These are phyloP conservation scores for Dichomitus squalens DNA, from an alignment of 1,284 basidiomycete species.

Conservation along the genomic window DNA sequence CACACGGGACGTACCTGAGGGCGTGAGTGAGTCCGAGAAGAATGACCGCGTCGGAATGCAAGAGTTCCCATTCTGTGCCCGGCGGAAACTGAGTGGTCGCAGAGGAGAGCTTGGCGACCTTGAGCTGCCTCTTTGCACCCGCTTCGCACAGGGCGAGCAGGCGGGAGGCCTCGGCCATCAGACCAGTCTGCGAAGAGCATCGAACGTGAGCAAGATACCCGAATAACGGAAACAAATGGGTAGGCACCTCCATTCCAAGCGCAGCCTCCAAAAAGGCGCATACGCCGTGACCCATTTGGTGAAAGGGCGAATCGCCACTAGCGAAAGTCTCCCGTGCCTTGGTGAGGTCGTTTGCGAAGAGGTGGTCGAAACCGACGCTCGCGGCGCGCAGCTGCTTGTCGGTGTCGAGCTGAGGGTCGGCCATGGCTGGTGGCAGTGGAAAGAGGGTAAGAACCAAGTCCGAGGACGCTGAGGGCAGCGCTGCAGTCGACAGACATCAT, in stretches of 20 bases:
- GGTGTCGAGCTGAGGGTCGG: conserved; percentile 29
- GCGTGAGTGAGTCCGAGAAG: conserved; percentile 70
- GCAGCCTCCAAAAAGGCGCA: conserved; percentile 77
- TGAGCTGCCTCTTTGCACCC: conserved; percentile 58
- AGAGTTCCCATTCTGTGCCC: conserved; percentile 73
- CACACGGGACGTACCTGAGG: conserved; percentile 49
- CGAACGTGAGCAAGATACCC: conserved; percentile 6
- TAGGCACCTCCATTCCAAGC: conserved; percentile 75
- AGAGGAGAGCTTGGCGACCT: conserved; percentile 41
- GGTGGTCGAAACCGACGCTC: conserved; percentile 60
- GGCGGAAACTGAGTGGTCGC: conserved; percentile 52
- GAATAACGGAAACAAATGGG: neutral
- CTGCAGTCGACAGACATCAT: neutral
- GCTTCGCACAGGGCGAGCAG: conserved; percentile 61
- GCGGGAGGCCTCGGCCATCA: conserved; percentile 60
- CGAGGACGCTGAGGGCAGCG: neutral
- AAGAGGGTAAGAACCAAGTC: neutral
- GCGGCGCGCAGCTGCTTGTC: conserved; percentile 48
- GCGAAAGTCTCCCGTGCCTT: conserved; percentile 55
- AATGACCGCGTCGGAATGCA: conserved; percentile 71
- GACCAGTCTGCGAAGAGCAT: conserved; percentile 38
- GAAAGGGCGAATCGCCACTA: conserved; percentile 61
- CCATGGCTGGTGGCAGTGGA: conserved; percentile 13
- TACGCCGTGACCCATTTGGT: conserved; percentile 70
- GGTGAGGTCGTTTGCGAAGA: conserved; percentile 68